Evolutionary conservation across 495 filamentous ascomycete species (phyloP), one percentile per base, ranked within the genome.

Genomic region (Penicillium herquei): DNA sequence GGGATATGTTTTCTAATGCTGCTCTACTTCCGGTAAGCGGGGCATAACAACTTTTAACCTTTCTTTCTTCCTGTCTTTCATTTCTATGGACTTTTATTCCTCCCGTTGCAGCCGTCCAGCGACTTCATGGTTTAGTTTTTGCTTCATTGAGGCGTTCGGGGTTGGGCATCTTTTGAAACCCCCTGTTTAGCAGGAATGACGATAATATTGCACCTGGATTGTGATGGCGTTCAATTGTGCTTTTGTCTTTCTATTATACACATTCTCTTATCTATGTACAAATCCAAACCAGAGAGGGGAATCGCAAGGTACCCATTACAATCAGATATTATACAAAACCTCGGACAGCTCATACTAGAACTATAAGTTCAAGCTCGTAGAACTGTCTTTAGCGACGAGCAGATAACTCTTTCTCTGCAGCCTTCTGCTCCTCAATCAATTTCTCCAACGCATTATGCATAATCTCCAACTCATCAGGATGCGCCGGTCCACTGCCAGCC

Each of bases 1-100:
- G 92, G 91, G 4, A 77, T 95, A 63, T 98, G 95, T 70, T 92
- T 91, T 69, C 75, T 98, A 61, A 74, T 92, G 81, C 75, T 98
- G 64, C 82, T 94, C 65, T 93, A 84, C 62, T 91, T 98, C 64
- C 73, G 87, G 70, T 97, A 59, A 55, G 61, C 77, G 9, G 32
- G 3, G 51, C 48, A 40, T 35, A 39, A 21, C 41, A 26, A 26
- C 21, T 26, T 26, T 57, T 34, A 52, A 13, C 39, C 26, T 33
- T 57, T 51, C 17, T 39, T 12, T 16, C 11, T 17, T 55, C 39
- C 34, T 54, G 33, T 45, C 9, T 51, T 49, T 45, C 30, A 26
- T 51, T 58, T 45, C 54, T 44, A 16, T 51, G 41, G 37, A 10
- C 44, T 57, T 51, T 26, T 39, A 52, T 41, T 49, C 42, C 50